Evolutionary conservation across 2,329 filamentous ascomycete species (phyloP), one percentile per base, ranked within the genome.

Genomic region (Monosporascus sp.): DNA sequence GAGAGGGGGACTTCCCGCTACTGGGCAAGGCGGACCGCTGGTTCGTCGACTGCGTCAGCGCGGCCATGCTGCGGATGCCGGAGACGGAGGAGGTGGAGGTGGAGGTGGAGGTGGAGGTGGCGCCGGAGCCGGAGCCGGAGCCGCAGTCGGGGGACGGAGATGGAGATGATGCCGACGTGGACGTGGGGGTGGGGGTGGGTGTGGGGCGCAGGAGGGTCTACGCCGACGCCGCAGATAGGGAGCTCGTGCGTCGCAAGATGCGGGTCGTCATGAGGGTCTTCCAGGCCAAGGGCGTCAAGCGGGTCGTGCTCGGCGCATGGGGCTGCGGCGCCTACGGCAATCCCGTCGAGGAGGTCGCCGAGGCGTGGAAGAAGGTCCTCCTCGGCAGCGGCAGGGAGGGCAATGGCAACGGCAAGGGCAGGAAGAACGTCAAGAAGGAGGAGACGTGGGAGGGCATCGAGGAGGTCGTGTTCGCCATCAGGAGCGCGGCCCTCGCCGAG

Each of bases 311-410:
- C 0, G 84, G 84, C 0, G 82, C 83, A 0, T 86, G 83, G 82
- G 84, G 84, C 0, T 86, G 82, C 55, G 83, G 83, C 3, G 81
- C 81, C 0, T 83, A 85, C 53, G 82, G 81, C 0, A 86, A 87
- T 56, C 84, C 83, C 0, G 76, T 83, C 0, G 68, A 68, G 1
- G 81, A 86, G 64, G 69, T 87, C 31, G 82, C 83, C 15, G 67
- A 70, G 18, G 74, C 78, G 1, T 87, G 83, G 77, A 72, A 70
- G 54, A 74, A 69, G 54, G 71, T 72, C 17, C 63, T 77, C 38
- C 62, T 70, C 11, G 67, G 66, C 25, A 61, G 54, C n/a, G 56
- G 53, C 41, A 61, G 14, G 11, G 39, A 49, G 18, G 44, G 18
- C 7, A 43, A 39, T 18, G 39, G 35, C 24, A 53, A 57, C 35